phyloP scores from a whole-genome alignment of 495 filamentous ascomycete genomes.

The Neurospora sp. region DNA sequence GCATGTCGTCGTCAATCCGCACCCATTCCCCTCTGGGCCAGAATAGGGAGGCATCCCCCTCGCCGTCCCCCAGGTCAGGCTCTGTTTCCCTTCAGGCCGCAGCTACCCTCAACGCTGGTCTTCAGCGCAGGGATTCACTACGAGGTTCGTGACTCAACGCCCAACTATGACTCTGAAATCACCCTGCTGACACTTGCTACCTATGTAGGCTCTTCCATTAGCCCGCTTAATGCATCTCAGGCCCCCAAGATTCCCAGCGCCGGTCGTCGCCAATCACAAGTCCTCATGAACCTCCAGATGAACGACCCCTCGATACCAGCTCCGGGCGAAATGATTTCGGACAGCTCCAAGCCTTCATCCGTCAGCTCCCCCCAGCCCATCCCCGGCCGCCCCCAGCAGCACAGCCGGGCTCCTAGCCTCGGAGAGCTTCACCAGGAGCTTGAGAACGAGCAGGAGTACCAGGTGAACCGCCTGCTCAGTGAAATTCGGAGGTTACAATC shows the following conservation, averaged over 20 bases:
- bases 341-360: slow-evolving; percentile 28
- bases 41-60: slow-evolving; percentile 28
- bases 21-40: slow-evolving; percentile 26
- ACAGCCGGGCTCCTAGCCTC: slow-evolving; percentile 60
- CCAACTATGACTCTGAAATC: background rate
- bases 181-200: slow-evolving; percentile 7
- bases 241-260: slow-evolving; percentile 45
- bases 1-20: slow-evolving; percentile 29
- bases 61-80: slow-evolving; percentile 47
- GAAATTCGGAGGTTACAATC: slow-evolving; percentile 84
- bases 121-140: slow-evolving; percentile 51
- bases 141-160: slow-evolving; percentile 30
- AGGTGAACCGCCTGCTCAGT: slow-evolving; percentile 84
- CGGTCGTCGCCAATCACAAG: slow-evolving; percentile 54
- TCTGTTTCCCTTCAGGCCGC: slow-evolving; percentile 56
- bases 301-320: slow-evolving; percentile 54
- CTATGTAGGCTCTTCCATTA: slow-evolving; percentile 40
- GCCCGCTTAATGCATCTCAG: slow-evolving; percentile 34
- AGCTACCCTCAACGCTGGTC: slow-evolving; percentile 58
- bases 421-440: slow-evolving; percentile 95
- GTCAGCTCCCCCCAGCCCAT: slow-evolving; percentile 45
- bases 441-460: slow-evolving; percentile 90
- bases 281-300: slow-evolving; percentile 63
- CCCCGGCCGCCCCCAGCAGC: slow-evolving; percentile 51
- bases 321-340: slow-evolving; percentile 52